Percentiles rank a stretch among this genome's conserved stretches.
These are phyloP conservation scores for Oryza punctata DNA, from an alignment of 176 grass and related monocot genomes.

Conservation along the genomic window DNA sequence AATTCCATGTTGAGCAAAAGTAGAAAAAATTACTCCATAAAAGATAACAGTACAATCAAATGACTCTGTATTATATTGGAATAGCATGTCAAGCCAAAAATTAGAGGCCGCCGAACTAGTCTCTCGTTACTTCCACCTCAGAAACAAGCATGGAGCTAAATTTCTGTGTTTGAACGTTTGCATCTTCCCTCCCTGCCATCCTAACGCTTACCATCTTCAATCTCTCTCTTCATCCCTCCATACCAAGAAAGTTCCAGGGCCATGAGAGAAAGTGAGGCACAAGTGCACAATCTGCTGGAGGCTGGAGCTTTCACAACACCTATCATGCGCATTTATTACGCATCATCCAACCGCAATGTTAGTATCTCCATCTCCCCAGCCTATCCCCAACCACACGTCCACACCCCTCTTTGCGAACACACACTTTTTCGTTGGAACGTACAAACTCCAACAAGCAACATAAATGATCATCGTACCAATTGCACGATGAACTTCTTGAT, in stretches of 20 bases:
- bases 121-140: neutral
- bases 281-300: neutral
- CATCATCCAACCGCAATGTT: conserved; percentile 20
- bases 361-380: neutral
- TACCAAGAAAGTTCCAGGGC: neutral
- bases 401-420: neutral
- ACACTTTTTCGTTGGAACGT: neutral
- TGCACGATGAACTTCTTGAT: neutral
- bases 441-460: neutral
- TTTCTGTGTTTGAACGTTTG: neutral
- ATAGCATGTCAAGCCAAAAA: conserved; percentile 1
- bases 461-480: neutral
- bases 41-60: neutral
- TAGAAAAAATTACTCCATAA: neutral
- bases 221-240: neutral
- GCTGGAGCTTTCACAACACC: conserved; percentile 1
- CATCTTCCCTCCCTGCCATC: neutral
- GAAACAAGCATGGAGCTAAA: neutral
- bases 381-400: conserved; percentile 8
- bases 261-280: conserved; percentile 3
- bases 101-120: neutral
- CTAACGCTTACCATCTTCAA: conserved; percentile 12
- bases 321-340: conserved; percentile 22
- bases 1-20: conserved; percentile 13
- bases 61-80: neutral